Conservation (phyloP, 106 monocot genomes). For the Allium fistulosum region DNA sequence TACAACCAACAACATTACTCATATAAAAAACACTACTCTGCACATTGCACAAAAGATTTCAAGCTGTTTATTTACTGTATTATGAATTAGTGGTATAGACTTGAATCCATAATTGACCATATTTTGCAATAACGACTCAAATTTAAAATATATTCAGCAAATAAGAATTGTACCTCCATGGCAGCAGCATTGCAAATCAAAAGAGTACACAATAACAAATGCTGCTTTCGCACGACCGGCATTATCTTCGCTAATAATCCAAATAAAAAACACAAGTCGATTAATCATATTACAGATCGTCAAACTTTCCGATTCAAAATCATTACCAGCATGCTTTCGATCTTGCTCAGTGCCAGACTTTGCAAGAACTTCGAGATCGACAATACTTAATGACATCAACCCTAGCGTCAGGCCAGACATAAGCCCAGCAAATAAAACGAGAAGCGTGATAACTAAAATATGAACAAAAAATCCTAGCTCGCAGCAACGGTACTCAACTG, state of each 20-base stretch:
- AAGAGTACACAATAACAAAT: conserved; percentile 87
- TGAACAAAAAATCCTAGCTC: conserved; percentile 33
- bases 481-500: conserved; percentile 59
- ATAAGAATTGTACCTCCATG: conserved; percentile 69
- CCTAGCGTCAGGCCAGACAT: conserved; percentile 76
- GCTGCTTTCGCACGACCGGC: conserved; percentile 84
- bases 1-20: conserved; percentile 18
- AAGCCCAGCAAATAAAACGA: conserved; percentile 64
- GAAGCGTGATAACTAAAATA: conserved; percentile 23
- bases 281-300: too few species aligned
- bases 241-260: conserved; percentile 60
- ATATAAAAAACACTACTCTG: too few species aligned
- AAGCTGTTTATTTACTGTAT: too few species aligned
- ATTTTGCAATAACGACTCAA: too few species aligned
- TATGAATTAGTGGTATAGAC: too few species aligned
- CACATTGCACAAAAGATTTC: too few species aligned
- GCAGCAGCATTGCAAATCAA: conserved; percentile 91
- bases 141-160: background rate
- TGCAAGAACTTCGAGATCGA: conserved; percentile 68
- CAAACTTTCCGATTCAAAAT: background rate
- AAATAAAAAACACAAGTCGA: background rate
- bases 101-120: too few species aligned
- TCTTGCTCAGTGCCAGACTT: conserved; percentile 61
- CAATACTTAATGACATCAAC: conserved; percentile 66
- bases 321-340: conserved; percentile 48